Conservation (phyloP, 345 rosid genomes). For the Syzygium grande region DNA sequence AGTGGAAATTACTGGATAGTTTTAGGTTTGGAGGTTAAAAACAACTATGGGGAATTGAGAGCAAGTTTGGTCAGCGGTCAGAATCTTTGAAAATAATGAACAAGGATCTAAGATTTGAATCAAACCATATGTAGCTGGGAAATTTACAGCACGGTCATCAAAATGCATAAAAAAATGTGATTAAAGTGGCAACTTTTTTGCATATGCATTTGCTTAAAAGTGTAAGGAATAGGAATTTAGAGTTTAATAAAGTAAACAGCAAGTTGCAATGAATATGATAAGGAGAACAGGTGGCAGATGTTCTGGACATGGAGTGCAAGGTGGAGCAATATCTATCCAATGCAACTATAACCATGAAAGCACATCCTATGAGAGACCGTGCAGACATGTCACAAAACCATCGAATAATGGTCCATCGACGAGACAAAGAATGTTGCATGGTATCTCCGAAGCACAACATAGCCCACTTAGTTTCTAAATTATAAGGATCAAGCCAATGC, state of each 20-base stretch:
- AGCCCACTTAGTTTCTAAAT: not conserved
- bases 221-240: not conserved
- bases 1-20: not conserved
- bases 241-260: not conserved
- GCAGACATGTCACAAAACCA: not conserved
- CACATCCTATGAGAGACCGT: not conserved
- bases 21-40: not conserved
- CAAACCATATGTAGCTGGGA: not conserved
- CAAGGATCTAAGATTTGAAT: not conserved
- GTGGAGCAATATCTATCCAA: not conserved
- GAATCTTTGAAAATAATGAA: not conserved
- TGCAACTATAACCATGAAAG: not conserved
- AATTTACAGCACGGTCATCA: not conserved
- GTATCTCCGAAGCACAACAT: not conserved
- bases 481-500: not conserved
- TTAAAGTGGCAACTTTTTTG: not conserved
- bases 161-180: not conserved
- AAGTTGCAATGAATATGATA: not conserved
- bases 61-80: not conserved
- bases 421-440: not conserved
- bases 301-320: not conserved
- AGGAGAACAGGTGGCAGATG: not conserved
- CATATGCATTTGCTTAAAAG: not conserved
- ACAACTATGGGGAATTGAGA: not conserved
- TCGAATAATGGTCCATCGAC: not conserved